Percentiles rank a stretch among this genome's conserved stretches.
Evolutionary conservation across 1,284 basidiomycete genomes (phyloP).

Genomic region (Exobasidium cylindrosporum): DNA sequence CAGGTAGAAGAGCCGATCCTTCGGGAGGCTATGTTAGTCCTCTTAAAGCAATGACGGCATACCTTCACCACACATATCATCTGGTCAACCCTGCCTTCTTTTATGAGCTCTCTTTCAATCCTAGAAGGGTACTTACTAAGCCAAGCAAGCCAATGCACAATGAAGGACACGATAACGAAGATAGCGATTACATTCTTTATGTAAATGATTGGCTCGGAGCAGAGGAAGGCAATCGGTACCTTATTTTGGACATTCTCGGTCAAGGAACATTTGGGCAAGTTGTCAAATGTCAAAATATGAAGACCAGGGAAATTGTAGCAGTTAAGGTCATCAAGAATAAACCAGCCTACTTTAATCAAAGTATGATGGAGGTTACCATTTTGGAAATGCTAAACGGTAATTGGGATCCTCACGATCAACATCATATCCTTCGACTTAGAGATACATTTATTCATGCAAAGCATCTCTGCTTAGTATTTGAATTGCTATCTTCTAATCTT

Average conservation of each 20-base stretch:
- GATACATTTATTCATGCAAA: constrained; percentile 96
- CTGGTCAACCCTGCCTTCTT: constrained; percentile 54
- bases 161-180: constrained; percentile 53
- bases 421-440: constrained; percentile 90
- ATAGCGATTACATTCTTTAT: constrained; percentile 54
- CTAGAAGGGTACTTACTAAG: constrained; percentile 51
- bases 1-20: constrained; percentile 45
- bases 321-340: constrained; percentile 99
- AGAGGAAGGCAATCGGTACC: constrained; percentile 61
- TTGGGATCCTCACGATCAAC: constrained; percentile 79
- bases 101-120: constrained; percentile 55
- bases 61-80: constrained; percentile 55
- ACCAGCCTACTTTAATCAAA: constrained; percentile 98
- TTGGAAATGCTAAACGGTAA: constrained; percentile 67
- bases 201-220: constrained; percentile 54
- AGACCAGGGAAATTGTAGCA: constrained; percentile 95
- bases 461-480: constrained; percentile 95
- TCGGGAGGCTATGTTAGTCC: constrained; percentile 51
- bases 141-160: constrained; percentile 53
- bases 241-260: constrained; percentile 95
- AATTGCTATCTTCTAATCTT: constrained; percentile 92
- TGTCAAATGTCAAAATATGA: constrained; percentile 99
- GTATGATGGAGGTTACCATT: constrained; percentile 99
- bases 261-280: constrained; percentile 99
- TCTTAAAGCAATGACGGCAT: constrained; percentile 52